Conservation (phyloP, 768 basidiomycete genomes). For the Collybia nuda region DNA sequence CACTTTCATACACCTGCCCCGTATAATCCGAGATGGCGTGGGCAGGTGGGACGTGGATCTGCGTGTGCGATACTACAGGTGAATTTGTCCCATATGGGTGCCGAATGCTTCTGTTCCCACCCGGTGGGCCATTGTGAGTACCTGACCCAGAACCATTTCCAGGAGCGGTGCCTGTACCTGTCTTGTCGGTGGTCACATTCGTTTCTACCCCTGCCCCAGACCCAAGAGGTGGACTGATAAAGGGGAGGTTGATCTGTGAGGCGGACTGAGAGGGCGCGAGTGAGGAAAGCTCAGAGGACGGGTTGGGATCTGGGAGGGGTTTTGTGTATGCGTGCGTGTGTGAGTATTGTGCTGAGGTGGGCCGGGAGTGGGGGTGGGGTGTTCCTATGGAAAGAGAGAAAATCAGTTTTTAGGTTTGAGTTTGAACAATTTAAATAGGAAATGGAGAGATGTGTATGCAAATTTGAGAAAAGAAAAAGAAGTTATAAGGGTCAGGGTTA, state of each 20-base stretch:
- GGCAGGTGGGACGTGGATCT: conserved; percentile 47
- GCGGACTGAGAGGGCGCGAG: conserved; percentile 77
- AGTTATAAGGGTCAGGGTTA: too few relatives aligned
- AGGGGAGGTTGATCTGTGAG: conserved; percentile 47
- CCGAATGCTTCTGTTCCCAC: too few relatives aligned
- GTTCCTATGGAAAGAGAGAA: background rate
- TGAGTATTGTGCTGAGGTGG: background rate
- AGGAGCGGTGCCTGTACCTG: conserved; percentile 1
- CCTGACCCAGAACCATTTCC: conserved; percentile 3
- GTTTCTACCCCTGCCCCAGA: background rate
- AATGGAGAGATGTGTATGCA: too few relatives aligned
- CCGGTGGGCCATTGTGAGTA: too few relatives aligned
- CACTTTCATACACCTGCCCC: too few relatives aligned
- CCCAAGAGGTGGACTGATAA: background rate
- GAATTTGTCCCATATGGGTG: too few relatives aligned
- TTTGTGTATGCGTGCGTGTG: too few relatives aligned
- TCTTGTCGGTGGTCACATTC: conserved; percentile 1
- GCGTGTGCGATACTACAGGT: conserved; percentile 8
- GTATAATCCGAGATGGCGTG: conserved; percentile 39
- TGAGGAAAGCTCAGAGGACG: conserved; percentile 58
- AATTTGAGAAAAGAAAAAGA: too few relatives aligned
- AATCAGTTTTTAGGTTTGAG: too few relatives aligned
- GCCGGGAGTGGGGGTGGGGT: background rate
- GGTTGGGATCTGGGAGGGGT: conserved; percentile 27
- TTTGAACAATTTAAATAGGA: too few relatives aligned